Percentiles rank a stretch among this genome's conserved stretches.
Conservation (phyloP, 306 rosid genomes). For the Gynostemma pentaphyllum region DNA sequence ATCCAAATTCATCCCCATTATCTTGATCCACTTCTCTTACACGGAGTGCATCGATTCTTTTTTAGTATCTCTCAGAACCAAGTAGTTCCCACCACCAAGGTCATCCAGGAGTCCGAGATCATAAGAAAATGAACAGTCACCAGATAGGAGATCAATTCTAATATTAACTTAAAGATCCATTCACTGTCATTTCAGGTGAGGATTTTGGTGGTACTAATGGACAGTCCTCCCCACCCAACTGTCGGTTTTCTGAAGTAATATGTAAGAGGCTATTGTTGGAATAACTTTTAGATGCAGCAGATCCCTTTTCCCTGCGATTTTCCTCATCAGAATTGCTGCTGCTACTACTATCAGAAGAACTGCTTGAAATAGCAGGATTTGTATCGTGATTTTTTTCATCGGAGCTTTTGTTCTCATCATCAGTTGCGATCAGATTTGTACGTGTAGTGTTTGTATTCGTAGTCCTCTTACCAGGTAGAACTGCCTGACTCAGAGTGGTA, state of each 20-base stretch:
- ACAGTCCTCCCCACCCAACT: constrained; percentile 58
- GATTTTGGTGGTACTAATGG: constrained; percentile 64
- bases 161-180: constrained; percentile 37
- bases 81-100: constrained; percentile 3
- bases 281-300: constrained; percentile 40
- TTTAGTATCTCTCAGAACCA: not conserved
- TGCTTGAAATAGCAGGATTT: constrained; percentile 26
- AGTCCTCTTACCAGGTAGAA: constrained; percentile 53
- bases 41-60: not conserved
- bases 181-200: constrained; percentile 81
- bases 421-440: constrained; percentile 23
- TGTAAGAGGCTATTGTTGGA: constrained; percentile 40
- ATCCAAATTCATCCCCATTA: not conserved
- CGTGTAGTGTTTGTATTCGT: constrained; percentile 19
- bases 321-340: constrained; percentile 27
- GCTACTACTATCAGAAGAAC: constrained; percentile 28
- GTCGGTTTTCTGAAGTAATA: constrained; percentile 36
- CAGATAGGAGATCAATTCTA: not conserved
- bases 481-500: constrained; percentile 68
- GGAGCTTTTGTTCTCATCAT: constrained; percentile 25
- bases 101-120: not conserved
- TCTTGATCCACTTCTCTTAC: not conserved
- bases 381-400: constrained; percentile 34
- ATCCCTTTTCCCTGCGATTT: constrained; percentile 43
- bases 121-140: not conserved